Percentiles rank a stretch among this genome's conserved stretches.
These are phyloP conservation scores for Nakaseomyces bracarensis DNA, from an alignment of 1,139 yeast species.

Conservation along the genomic window DNA sequence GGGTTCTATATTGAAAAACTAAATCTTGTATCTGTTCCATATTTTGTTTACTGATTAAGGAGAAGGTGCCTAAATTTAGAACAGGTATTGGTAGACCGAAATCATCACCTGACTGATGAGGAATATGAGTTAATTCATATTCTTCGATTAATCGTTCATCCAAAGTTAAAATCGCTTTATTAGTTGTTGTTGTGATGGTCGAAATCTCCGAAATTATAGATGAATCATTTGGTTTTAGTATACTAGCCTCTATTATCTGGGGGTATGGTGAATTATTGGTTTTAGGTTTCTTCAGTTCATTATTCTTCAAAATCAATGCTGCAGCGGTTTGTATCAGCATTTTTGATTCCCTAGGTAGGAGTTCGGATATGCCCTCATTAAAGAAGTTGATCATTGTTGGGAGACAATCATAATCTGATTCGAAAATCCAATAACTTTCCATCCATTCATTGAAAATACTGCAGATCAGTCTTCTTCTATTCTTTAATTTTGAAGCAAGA, in stretches of 20 bases:
- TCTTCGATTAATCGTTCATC: slow-evolving; percentile 35
- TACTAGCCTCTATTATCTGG: slow-evolving; percentile 42
- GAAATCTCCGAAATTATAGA: slow-evolving; percentile 30
- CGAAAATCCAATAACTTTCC: slow-evolving; percentile 76
- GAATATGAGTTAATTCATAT: slow-evolving; percentile 33
- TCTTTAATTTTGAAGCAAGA: slow-evolving; percentile 46
- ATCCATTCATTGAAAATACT: slow-evolving; percentile 73
- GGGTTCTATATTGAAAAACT: slow-evolving; percentile 26
- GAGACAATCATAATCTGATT: slow-evolving; percentile 49
- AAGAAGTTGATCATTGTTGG: slow-evolving; percentile 69
- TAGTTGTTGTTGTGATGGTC: slow-evolving; percentile 21
- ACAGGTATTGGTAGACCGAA: slow-evolving; percentile 32
- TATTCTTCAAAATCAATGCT: slow-evolving; percentile 34
- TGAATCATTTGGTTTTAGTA: slow-evolving; percentile 17
- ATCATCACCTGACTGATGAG: slow-evolving; percentile 26
- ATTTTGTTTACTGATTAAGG: slow-evolving; percentile 31
- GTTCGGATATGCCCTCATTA: slow-evolving; percentile 55
- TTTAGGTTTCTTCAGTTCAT: slow-evolving; percentile 14
- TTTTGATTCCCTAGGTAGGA: slow-evolving; percentile 57
- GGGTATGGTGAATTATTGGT: slow-evolving; percentile 23
- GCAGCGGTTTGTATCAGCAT: slow-evolving; percentile 56
- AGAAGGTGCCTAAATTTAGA: slow-evolving; percentile 27
- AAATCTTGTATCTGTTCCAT: slow-evolving; percentile 29
- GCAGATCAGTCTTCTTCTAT: slow-evolving; percentile 58
- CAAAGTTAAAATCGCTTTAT: slow-evolving; percentile 31